Evolutionary conservation across 1,284 basidiomycete species (phyloP).

Genomic region (Rhodofomes roseus): DNA sequence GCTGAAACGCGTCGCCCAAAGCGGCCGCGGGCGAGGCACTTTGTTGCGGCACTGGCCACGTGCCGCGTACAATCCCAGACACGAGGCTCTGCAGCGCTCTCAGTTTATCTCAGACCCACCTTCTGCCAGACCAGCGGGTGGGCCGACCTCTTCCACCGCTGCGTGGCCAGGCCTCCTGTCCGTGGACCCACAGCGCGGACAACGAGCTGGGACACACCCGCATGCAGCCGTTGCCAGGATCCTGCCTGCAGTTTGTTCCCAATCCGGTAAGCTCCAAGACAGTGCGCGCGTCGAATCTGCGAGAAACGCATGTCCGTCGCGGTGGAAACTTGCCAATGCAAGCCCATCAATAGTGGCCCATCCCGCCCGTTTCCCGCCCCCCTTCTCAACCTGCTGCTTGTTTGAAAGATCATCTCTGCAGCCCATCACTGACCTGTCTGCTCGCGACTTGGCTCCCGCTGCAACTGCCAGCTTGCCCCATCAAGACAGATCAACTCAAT

Average conservation of each 20-base stretch:
- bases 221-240: not conserved
- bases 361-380: not conserved
- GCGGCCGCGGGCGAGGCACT: not conserved
- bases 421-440: not conserved
- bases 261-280: not conserved
- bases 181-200: not conserved
- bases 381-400: not conserved
- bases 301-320: slow-evolving; percentile 2
- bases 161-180: not conserved
- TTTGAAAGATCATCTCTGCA: slow-evolving; percentile 1
- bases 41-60: not conserved
- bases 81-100: slow-evolving; percentile 7
- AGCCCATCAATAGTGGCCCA: not conserved
- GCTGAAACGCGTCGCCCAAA: not conserved
- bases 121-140: not conserved
- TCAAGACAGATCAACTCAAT: not conserved
- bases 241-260: not conserved
- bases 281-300: not conserved
- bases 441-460: not conserved
- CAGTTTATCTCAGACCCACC: not conserved
- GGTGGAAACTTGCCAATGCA: not conserved
- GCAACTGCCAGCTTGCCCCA: not conserved
- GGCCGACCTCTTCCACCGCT: not conserved
- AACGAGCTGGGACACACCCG: not conserved
- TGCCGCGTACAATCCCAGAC: not conserved